Evolutionary conservation across 2,329 filamentous ascomycete species (phyloP).

Genomic region (Fusarium sp.): DNA sequence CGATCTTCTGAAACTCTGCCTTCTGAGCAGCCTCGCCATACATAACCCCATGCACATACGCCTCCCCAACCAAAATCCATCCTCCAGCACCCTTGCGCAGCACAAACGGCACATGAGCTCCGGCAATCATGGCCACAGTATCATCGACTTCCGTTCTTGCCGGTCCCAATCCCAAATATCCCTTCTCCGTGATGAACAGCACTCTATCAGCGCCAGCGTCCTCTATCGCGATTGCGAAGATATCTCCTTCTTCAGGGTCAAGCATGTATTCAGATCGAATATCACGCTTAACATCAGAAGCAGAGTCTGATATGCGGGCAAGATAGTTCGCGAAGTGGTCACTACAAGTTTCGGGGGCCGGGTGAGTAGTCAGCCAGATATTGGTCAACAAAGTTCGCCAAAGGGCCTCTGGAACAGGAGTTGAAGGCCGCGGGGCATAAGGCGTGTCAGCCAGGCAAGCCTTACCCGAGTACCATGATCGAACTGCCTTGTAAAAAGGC

Average conservation of each 20-base stretch:
- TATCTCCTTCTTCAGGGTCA: slow-evolving; percentile 8
- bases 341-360: not conserved
- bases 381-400: slow-evolving; percentile 6
- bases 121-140: not conserved
- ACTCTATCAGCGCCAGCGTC: slow-evolving; percentile 6
- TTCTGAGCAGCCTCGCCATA: not conserved
- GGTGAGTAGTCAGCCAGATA: slow-evolving; percentile 17
- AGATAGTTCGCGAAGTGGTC: slow-evolving; percentile 16
- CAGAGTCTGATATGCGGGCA: not conserved
- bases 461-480: slow-evolving; percentile 10
- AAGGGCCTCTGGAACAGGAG: not conserved
- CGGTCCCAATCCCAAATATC: not conserved
- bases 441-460: not conserved
- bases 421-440: not conserved
- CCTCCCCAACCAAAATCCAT: not conserved
- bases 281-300: not conserved
- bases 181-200: not conserved
- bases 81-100: not conserved
- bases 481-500: not conserved
- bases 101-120: slow-evolving; percentile 10
- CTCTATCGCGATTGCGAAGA: slow-evolving; percentile 13
- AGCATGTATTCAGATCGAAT: not conserved
- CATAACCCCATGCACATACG: slow-evolving; percentile 6
- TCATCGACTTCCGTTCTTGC: not conserved
- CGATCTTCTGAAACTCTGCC: not conserved